phyloP scores from a whole-genome alignment of 257 asterid genomes.

The Ligustrum vulgare region DNA sequence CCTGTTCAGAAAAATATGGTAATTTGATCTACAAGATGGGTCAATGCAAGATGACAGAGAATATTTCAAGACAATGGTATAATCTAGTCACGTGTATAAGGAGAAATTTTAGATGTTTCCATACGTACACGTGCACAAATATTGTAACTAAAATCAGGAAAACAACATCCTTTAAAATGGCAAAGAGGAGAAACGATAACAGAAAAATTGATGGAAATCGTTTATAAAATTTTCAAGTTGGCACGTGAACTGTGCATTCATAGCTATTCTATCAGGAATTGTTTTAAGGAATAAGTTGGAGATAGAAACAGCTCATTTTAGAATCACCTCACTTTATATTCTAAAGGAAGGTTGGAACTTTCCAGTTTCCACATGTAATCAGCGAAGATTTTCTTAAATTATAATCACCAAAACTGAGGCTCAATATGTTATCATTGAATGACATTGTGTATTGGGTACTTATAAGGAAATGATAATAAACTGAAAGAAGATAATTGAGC shows the following conservation, averaged over 20 bases:
- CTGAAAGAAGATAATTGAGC: background rate
- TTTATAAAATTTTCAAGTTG: background rate
- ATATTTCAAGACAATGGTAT: background rate
- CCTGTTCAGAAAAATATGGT: slow-evolving; percentile 41
- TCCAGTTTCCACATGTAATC: background rate
- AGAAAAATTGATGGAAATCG: background rate
- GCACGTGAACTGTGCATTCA: background rate
- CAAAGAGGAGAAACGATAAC: background rate
- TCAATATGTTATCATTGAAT: background rate
- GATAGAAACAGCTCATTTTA: background rate
- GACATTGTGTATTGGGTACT: background rate
- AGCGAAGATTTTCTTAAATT: background rate
- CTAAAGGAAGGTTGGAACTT: background rate
- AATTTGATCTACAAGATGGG: background rate
- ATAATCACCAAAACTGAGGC: background rate
- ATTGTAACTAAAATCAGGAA: background rate
- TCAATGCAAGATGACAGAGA: background rate
- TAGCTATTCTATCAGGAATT: background rate
- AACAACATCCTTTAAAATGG: background rate
- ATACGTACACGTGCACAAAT: background rate
- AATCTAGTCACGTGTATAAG: background rate
- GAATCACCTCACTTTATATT: background rate
- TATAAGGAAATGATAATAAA: background rate
- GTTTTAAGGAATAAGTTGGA: background rate
- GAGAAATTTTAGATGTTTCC: background rate